Percentiles rank a stretch among this genome's conserved stretches.
Conservation (phyloP, 108 stramenopile species). For the Cyclostephanos tholiformis region DNA sequence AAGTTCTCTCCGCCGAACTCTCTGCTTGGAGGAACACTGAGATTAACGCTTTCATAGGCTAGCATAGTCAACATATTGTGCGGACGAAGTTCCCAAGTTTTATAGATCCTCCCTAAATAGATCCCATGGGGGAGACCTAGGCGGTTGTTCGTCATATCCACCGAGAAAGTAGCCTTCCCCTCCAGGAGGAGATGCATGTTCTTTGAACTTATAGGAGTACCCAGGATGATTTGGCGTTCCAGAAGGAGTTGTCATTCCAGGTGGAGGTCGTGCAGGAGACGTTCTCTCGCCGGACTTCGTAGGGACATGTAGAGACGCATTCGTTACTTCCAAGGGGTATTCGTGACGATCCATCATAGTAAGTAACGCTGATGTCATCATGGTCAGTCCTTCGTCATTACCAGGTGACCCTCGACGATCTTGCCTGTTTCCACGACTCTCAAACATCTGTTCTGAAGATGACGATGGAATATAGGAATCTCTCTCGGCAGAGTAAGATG, state of each 20-base stretch:
- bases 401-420: constrained; percentile 12
- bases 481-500: constrained; percentile 6
- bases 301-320: neutral
- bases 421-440: constrained; percentile 5
- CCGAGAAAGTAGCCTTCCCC: constrained; percentile 14
- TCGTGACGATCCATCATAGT: constrained; percentile 75
- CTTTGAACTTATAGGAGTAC: neutral
- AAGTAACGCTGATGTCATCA: constrained; percentile 86
- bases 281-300: neutral
- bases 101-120: neutral
- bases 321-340: constrained; percentile 28
- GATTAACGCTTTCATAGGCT: neutral
- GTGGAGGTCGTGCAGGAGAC: constrained; percentile 15
- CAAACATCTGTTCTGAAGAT: neutral
- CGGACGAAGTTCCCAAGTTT: neutral
- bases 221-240: neutral
- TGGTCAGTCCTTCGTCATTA: constrained; percentile 74
- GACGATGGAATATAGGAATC: neutral
- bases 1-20: neutral
- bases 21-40: constrained; percentile 2
- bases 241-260: constrained; percentile 24
- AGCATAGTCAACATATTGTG: constrained; percentile 1
- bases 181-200: constrained; percentile 3
- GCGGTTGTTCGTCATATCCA: constrained; percentile 8
- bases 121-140: neutral